Conservation (phyloP, 805 yeast species). For the Barnettozyma salicaria region DNA sequence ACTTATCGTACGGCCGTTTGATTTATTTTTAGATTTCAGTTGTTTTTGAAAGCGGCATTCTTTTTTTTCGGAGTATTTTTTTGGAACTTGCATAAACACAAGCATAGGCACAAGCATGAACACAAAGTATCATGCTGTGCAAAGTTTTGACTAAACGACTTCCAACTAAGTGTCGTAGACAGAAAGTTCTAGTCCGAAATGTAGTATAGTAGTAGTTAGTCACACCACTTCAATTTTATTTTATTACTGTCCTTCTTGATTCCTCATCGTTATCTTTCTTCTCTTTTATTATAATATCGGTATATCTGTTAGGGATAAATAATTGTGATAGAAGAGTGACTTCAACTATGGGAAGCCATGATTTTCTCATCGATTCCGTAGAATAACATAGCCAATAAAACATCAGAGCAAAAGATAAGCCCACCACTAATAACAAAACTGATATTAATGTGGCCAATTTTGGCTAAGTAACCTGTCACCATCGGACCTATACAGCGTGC, state of each 20-base stretch:
- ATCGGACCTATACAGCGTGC: conserved; percentile 80
- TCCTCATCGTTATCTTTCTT: background rate
- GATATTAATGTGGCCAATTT: conserved; percentile 36
- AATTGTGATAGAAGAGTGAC: background rate
- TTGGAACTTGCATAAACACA: too few species aligned
- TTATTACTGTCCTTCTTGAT: background rate
- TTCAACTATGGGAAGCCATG: conserved; percentile 11
- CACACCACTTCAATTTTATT: too few species aligned
- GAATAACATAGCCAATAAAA: conserved; percentile 28
- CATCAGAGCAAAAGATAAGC: conserved; percentile 38
- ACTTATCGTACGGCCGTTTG: too few species aligned
- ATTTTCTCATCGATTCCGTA: conserved; percentile 29
- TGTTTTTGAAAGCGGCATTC: too few species aligned
- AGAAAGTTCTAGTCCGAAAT: too few species aligned
- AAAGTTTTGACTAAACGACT: too few species aligned
- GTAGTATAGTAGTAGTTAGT: too few species aligned
- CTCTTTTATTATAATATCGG: background rate
- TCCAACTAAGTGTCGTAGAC: too few species aligned
- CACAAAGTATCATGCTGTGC: too few species aligned
- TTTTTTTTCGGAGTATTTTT: too few species aligned
- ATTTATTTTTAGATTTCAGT: too few species aligned
- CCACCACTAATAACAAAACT: conserved; percentile 50
- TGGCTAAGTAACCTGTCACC: conserved; percentile 71
- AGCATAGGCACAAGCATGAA: too few species aligned
- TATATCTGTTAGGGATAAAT: background rate